A percentile compares a stretch with the other conserved stretches of the same genome.
Conservation (phyloP, 768 basidiomycete species). For the Fibroporia radiculosa region DNA sequence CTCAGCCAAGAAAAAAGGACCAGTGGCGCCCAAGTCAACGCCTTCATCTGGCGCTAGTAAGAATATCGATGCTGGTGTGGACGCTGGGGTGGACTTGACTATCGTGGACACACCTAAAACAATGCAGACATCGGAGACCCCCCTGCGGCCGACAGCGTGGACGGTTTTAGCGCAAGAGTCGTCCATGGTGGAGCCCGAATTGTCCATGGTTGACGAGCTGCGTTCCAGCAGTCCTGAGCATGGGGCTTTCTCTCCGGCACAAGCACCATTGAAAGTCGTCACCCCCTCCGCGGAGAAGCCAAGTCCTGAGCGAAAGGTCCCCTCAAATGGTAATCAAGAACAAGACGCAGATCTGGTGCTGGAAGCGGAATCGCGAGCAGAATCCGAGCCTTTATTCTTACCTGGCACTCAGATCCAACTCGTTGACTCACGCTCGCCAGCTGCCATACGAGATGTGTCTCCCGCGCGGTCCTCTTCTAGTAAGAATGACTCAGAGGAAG, state of each 20-base stretch:
- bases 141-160: slow-evolving; percentile 1
- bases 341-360: not conserved
- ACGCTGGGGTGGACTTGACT: not conserved
- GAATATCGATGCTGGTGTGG: not conserved
- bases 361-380: too few relatives aligned
- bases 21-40: slow-evolving; percentile 5
- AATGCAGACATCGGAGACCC: not conserved
- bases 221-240: slow-evolving; percentile 25
- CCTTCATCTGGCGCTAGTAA: not conserved
- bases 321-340: not conserved
- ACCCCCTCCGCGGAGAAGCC: not conserved
- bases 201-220: slow-evolving; percentile 28
- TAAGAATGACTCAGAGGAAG: slow-evolving; percentile 26
- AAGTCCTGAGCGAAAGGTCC: not conserved
- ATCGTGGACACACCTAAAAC: not conserved
- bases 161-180: slow-evolving; percentile 6
- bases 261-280: too few relatives aligned
- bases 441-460: not conserved
- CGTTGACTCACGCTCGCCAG: slow-evolving; percentile 23
- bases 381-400: slow-evolving; percentile 37
- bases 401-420: slow-evolving; percentile 42
- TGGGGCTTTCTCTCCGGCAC: not conserved
- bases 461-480: not conserved
- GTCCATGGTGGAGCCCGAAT: slow-evolving; percentile 11
- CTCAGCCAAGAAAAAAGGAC: slow-evolving; percentile 14